phyloP scores from a whole-genome alignment of 306 rosid species.

The Aeschynomene evenia region DNA sequence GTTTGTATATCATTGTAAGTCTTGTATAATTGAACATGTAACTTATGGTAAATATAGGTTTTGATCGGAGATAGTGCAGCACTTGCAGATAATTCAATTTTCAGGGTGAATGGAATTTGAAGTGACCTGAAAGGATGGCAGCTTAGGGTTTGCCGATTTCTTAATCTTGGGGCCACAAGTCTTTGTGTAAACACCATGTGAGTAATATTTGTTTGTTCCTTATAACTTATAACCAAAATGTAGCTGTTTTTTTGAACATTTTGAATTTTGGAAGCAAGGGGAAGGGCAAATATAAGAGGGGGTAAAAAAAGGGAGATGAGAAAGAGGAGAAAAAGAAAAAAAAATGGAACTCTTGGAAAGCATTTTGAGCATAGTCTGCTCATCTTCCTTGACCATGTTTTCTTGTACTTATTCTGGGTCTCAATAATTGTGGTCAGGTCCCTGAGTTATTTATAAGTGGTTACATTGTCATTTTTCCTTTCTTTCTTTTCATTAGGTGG shows the following conservation, averaged over 20 bases:
- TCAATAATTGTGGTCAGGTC: slow-evolving; percentile 31
- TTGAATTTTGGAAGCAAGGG: slow-evolving; percentile 31
- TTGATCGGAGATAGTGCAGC: slow-evolving; percentile 60
- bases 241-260: slow-evolving; percentile 37
- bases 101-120: slow-evolving; percentile 33
- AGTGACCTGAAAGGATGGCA: slow-evolving; percentile 40
- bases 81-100: slow-evolving; percentile 23
- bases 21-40: slow-evolving; percentile 10
- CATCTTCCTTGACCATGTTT: slow-evolving; percentile 33
- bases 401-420: slow-evolving; percentile 31
- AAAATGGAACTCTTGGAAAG: slow-evolving; percentile 20
- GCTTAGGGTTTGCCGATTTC: slow-evolving; percentile 35
- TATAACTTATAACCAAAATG: slow-evolving; percentile 39
- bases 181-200: slow-evolving; percentile 44
- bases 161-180: slow-evolving; percentile 37
- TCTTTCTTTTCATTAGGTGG: neutral
- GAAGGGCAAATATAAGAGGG: slow-evolving; percentile 19
- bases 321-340: slow-evolving; percentile 6
- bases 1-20: neutral
- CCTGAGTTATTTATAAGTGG: slow-evolving; percentile 20
- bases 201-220: slow-evolving; percentile 48
- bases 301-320: slow-evolving; percentile 2
- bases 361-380: slow-evolving; percentile 39
- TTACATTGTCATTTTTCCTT: slow-evolving; percentile 17
- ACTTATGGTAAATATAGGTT: slow-evolving; percentile 44